Percentiles rank a stretch among this genome's conserved stretches.
Evolutionary conservation across 805 yeast species (phyloP).

Genomic region (Sugiyamaella lignohabitans): DNA sequence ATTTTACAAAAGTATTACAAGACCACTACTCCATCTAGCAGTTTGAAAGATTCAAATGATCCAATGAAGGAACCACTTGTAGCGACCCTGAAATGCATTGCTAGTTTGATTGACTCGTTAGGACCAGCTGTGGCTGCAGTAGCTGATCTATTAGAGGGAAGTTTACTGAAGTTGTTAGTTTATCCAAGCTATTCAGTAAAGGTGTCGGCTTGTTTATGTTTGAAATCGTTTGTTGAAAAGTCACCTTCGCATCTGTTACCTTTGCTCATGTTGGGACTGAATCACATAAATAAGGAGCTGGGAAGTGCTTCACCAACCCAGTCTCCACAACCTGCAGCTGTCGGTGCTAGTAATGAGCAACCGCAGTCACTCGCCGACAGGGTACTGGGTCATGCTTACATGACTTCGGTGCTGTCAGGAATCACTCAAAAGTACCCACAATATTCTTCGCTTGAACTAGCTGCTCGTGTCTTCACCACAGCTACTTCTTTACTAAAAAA

Average conservation of each 20-base stretch:
- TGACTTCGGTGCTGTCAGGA: slow-evolving; percentile 25
- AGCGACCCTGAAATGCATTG: slow-evolving; percentile 21
- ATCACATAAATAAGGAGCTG: slow-evolving; percentile 21
- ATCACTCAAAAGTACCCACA: slow-evolving; percentile 25
- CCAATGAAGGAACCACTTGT: slow-evolving; percentile 21
- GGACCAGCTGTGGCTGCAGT: slow-evolving; percentile 28
- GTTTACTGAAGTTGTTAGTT: slow-evolving; percentile 12
- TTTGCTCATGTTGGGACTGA: slow-evolving; percentile 18
- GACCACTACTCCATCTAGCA: too few relatives aligned
- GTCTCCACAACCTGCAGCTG: slow-evolving; percentile 7
- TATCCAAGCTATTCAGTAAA: slow-evolving; percentile 18
- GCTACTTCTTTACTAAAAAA: slow-evolving; percentile 40
- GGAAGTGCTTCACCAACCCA: not conserved
- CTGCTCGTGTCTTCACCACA: slow-evolving; percentile 40
- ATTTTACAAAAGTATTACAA: slow-evolving; percentile 22
- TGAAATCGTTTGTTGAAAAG: slow-evolving; percentile 12
- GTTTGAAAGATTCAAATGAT: slow-evolving; percentile 19
- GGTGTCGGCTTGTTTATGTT: slow-evolving; percentile 13
- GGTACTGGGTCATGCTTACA: slow-evolving; percentile 27
- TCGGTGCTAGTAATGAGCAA: slow-evolving; percentile 14
- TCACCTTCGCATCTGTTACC: slow-evolving; percentile 25
- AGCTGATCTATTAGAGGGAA: slow-evolving; percentile 12
- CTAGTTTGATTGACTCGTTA: slow-evolving; percentile 20
- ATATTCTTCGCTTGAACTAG: slow-evolving; percentile 40
- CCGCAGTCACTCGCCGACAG: slow-evolving; percentile 12